A percentile compares a stretch with the other conserved stretches of the same genome.
Evolutionary conservation across 2,329 filamentous ascomycete genomes (phyloP).

Genomic region (Alternaria sp.): DNA sequence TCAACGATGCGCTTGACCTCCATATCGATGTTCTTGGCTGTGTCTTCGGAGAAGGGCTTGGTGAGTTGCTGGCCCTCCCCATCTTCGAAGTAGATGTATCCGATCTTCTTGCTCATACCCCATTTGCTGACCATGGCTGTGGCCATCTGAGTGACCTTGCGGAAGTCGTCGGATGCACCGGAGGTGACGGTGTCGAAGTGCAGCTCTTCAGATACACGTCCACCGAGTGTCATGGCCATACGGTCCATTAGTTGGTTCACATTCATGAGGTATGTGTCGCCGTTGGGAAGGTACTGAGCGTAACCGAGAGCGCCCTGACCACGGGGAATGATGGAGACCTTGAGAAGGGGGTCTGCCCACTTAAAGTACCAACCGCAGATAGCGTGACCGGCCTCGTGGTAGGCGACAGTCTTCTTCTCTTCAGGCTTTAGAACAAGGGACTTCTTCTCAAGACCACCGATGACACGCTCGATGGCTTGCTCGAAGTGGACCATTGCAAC

Average conservation of each 20-base stretch:
- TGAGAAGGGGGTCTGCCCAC: slow-evolving; percentile 95
- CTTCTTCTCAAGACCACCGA: slow-evolving; percentile 97
- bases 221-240: slow-evolving; percentile 99
- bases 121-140: slow-evolving; percentile 99
- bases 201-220: slow-evolving; percentile 92
- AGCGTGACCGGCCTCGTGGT: slow-evolving; percentile 97
- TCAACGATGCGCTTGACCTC: slow-evolving; percentile 94
- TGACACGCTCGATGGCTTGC: slow-evolving; percentile 95
- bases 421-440: slow-evolving; percentile 90
- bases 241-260: slow-evolving; percentile 97
- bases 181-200: slow-evolving; percentile 97
- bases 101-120: slow-evolving; percentile 96
- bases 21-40: slow-evolving; percentile 87
- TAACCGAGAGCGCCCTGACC: slow-evolving; percentile 94
- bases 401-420: slow-evolving; percentile 95
- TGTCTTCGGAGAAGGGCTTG: slow-evolving; percentile 96
- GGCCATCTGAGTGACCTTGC: slow-evolving; percentile 96
- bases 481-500: slow-evolving; percentile 94
- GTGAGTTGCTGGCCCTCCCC: slow-evolving; percentile 82
- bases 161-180: slow-evolving; percentile 95
- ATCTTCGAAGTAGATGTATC: slow-evolving; percentile 88
- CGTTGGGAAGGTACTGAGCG: slow-evolving; percentile 92
- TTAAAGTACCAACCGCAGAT: slow-evolving; percentile 99
- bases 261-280: slow-evolving; percentile 95
- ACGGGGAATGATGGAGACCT: slow-evolving; percentile 98